Evolutionary conservation across 2,329 filamentous ascomycete genomes (phyloP).

Genomic region (Ambrosiella cleistominuta): DNA sequence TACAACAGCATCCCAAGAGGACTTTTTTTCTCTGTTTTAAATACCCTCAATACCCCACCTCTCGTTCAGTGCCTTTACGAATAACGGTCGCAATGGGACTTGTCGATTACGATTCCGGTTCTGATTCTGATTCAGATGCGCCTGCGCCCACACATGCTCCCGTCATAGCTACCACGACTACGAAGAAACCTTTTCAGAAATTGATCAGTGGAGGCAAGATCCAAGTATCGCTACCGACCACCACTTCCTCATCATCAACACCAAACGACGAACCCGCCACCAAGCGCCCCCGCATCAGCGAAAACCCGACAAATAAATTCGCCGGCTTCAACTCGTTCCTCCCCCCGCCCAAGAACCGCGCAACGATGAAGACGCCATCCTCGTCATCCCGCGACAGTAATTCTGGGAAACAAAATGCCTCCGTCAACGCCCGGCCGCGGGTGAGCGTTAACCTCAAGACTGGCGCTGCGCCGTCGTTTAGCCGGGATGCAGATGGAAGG

Average conservation of each 20-base stretch:
- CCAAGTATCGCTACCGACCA: slow-evolving; percentile 52
- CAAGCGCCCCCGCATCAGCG: slow-evolving; percentile 49
- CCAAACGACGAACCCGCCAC: slow-evolving; percentile 33
- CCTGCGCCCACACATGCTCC: slow-evolving; percentile 16
- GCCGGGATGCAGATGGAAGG: slow-evolving; percentile 26
- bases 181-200: slow-evolving; percentile 50
- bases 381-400: slow-evolving; percentile 14
- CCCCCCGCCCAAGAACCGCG: slow-evolving; percentile 57
- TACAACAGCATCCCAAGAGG: not conserved
- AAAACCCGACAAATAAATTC: slow-evolving; percentile 45
- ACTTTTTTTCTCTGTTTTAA: not conserved
- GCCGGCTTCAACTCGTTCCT: slow-evolving; percentile 74
- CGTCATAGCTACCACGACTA: slow-evolving; percentile 19
- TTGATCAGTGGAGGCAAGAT: slow-evolving; percentile 77
- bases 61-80: too few species aligned
- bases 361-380: slow-evolving; percentile 17
- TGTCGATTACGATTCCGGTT: slow-evolving; percentile 58
- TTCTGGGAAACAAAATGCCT: not conserved
- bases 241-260: slow-evolving; percentile 23
- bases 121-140: not conserved
- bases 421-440: slow-evolving; percentile 14
- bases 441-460: slow-evolving; percentile 55
- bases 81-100: slow-evolving; percentile 41
- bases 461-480: slow-evolving; percentile 66
- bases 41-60: not conserved